Base-by-base conservation (phyloP, 257 asterid species). In the Solanum clarkiae region DNA sequence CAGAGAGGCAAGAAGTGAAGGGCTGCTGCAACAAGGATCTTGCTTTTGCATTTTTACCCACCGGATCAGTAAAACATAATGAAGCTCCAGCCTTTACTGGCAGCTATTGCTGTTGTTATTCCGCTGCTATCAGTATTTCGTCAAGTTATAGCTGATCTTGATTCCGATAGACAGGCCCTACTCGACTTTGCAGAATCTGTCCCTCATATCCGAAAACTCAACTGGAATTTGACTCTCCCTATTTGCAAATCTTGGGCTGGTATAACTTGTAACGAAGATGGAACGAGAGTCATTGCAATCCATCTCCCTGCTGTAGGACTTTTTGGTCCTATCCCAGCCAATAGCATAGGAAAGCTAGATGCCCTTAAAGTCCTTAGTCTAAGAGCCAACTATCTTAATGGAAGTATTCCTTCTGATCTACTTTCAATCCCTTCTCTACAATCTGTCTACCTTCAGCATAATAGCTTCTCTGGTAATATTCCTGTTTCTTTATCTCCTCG, bases 241-340 rank as follows among this genome's bases (percentile, higher is more conserved):
- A 51, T 94, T 49, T 97, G 99, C 93, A 62, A 68, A 7, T 90
- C 97, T 40, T 97, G 99, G 99, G 86, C 84, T 2, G 99, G 99
- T 66, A 86, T 97, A 84, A 86, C 90, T 68, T 97, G 99, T 91
- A 84, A 92, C 10, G 65, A 75, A 26, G 90, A 92, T 70, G 86
- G 89, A 79, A 89, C 90, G n/a, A 81, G 96, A 87, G 98, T 97
- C 57, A 53, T 80, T 5, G 98, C 85, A 8, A 79, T 97, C 59
- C 98, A 89, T 88, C 95, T 97, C 49, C 99, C 99, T 0, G 99
- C 90, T 53, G 69, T 94, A 18, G 99, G 99, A 20, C 90, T 97
- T 6, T 91, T 84, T 75, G 99, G 99, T 22, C 65, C 92, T 1
- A 90, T 97, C 60, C 99, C 98, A 6, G 59, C 74, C 8, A 87